phyloP scores from a whole-genome alignment of 129 eudicot genomes.

The Saussurea involucrata region DNA sequence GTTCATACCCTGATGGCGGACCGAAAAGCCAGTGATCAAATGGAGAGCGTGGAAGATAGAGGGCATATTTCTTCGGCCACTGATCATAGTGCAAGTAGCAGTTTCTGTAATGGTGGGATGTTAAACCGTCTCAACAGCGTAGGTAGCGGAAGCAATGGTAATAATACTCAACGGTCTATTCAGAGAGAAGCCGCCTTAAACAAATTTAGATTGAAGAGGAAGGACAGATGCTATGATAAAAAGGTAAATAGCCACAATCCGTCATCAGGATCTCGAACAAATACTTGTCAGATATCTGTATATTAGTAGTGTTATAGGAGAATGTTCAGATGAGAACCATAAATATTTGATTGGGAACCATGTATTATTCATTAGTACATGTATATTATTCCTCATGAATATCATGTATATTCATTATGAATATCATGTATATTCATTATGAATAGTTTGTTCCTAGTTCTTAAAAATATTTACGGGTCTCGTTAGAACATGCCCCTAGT shows the following conservation, averaged over 20 bases:
- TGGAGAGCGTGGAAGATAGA: constrained; percentile 38
- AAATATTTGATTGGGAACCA: background rate
- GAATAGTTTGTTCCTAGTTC: background rate
- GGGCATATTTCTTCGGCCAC: constrained; percentile 32
- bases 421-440: background rate
- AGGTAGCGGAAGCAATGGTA: constrained; percentile 42
- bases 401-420: background rate
- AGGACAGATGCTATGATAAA: constrained; percentile 91
- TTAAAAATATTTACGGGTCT: too few species aligned
- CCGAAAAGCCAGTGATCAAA: constrained; percentile 18
- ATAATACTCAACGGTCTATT: constrained; percentile 41
- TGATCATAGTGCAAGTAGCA: constrained; percentile 62
- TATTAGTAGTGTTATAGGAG: background rate
- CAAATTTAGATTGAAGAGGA: constrained; percentile 82
- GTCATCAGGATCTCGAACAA: background rate
- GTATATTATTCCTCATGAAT: background rate
- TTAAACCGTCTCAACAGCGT: constrained; percentile 38
- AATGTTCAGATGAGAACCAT: background rate
- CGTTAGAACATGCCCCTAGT: too few species aligned
- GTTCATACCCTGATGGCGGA: constrained; percentile 21
- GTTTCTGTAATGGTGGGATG: constrained; percentile 41
- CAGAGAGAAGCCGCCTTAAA: constrained; percentile 74
- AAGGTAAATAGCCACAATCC: constrained; percentile 45
- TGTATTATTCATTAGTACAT: background rate
- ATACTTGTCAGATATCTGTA: background rate